Base-by-base conservation (phyloP, 164 flowering plant genomes). In the Vitis rotundifolia region DNA sequence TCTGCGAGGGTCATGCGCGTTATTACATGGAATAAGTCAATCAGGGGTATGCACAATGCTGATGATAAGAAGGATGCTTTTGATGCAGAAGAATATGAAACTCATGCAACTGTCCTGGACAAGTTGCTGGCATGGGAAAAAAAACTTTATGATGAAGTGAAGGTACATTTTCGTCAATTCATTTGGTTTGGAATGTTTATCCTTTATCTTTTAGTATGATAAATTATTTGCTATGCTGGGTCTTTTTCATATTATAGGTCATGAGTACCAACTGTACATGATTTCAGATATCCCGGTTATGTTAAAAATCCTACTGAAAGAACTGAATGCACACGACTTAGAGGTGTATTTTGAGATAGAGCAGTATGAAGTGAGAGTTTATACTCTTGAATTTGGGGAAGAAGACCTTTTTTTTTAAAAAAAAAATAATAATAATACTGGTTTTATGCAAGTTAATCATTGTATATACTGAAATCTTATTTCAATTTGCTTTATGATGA, bases 41-140 rank as follows among this genome's bases (percentile, higher is more conserved):
- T 86, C 66, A 86, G 68, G 69, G 87, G 89, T 47, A 61, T 80
- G 19, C 76, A 83, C 2, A 81, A 81, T 64, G 77, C 72, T 73
- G 91, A 87, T 56, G 86, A 71, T 51, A 83, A 76, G 58, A 85
- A 82, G 61, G 92, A 91, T 81, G 86, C 82, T 44, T 57, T 75
- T 59, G 90, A 88, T 68, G 68, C 79, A 15, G 97, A 88, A 56
- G 94, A 92, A 64, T 66, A 75, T 63, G 98, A 92, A 78, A 89
- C 97, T 49, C 97, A 88, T 81, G 98, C 98, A n/a, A 88, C 92
- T 67, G 85, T 92, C 51, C 73, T 94, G 81, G 98, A 94, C 71
- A 94, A 94, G 83, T 75, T 94, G 82, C 81, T 92, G n/a, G 97
- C 97, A 2, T 94, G 98, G 98, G 98, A 94, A 79, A 94, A 94